These are phyloP conservation scores for Tylopilus balloui DNA, from an alignment of 768 basidiomycete genomes.

Conservation along the genomic window DNA sequence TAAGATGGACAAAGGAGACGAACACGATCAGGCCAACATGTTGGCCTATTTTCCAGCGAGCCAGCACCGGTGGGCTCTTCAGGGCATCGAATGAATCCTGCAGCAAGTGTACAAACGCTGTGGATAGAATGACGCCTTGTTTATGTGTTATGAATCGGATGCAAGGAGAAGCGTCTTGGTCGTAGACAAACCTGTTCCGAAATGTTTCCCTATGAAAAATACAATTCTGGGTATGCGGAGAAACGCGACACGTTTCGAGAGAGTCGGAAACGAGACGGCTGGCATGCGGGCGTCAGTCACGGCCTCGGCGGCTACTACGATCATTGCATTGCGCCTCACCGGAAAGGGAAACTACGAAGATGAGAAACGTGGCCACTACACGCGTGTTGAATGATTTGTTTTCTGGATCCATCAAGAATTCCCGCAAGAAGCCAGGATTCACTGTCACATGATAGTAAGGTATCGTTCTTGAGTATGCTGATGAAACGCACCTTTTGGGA, in stretches of 20 bases:
- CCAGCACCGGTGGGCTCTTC: slow-evolving; percentile 41
- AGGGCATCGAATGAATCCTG: slow-evolving; percentile 71
- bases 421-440: neutral
- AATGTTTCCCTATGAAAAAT: slow-evolving; percentile 86
- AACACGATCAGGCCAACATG: slow-evolving; percentile 74
- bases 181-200: slow-evolving; percentile 59
- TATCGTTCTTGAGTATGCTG: neutral
- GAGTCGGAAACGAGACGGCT: slow-evolving; percentile 71
- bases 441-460: neutral
- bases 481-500: neutral
- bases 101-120: slow-evolving; percentile 77
- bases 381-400: neutral
- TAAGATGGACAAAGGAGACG: slow-evolving; percentile 26
- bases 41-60: slow-evolving; percentile 47
- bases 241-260: slow-evolving; percentile 51
- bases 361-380: slow-evolving; percentile 32
- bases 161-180: neutral
- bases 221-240: slow-evolving; percentile 61
- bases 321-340: slow-evolving; percentile 40
- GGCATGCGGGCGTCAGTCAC: neutral
- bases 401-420: slow-evolving; percentile 1
- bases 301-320: neutral
- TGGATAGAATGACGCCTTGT: slow-evolving; percentile 75
- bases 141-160: neutral
- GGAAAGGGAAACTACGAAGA: slow-evolving; percentile 59